These are phyloP conservation scores for Eruca vesicaria DNA, from an alignment of 441 rosid species.

Conservation along the genomic window DNA sequence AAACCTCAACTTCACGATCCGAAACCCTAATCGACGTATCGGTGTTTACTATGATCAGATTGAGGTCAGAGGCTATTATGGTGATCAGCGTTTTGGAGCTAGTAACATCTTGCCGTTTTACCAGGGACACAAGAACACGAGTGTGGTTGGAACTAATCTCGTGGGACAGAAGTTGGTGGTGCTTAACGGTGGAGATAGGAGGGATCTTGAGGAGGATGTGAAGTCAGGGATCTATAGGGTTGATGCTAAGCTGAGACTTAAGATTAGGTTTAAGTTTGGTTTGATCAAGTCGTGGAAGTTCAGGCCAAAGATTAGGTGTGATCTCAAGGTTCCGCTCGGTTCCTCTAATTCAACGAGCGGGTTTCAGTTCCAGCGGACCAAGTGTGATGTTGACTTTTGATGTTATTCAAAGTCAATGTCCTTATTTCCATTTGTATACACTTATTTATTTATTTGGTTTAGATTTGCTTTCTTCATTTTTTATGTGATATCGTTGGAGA, in stretches of 20 bases:
- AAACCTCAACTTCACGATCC: constrained; percentile 50
- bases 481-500: too few relatives aligned
- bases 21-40: constrained; percentile 70
- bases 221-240: constrained; percentile 40
- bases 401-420: background rate
- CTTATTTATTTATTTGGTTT: background rate
- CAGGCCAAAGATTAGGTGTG: constrained; percentile 57
- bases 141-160: constrained; percentile 37
- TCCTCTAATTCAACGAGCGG: constrained; percentile 18
- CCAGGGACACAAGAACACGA: constrained; percentile 77
- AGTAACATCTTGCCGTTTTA: constrained; percentile 43
- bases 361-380: constrained; percentile 30
- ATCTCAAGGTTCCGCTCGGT: constrained; percentile 55
- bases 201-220: constrained; percentile 38
- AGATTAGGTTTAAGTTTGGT: constrained; percentile 64
- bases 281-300: constrained; percentile 49
- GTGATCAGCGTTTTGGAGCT: constrained; percentile 36
- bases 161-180: constrained; percentile 34
- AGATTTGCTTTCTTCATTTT: background rate
- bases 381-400: constrained; percentile 55
- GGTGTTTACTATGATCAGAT: constrained; percentile 66
- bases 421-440: background rate
- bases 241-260: constrained; percentile 53
- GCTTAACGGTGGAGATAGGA: constrained; percentile 32
- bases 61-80: constrained; percentile 55